Percentiles rank a stretch among this genome's conserved stretches.
Evolutionary conservation across 257 asterid genomes (phyloP).

Genomic region (Solanum lycopersicoides): DNA sequence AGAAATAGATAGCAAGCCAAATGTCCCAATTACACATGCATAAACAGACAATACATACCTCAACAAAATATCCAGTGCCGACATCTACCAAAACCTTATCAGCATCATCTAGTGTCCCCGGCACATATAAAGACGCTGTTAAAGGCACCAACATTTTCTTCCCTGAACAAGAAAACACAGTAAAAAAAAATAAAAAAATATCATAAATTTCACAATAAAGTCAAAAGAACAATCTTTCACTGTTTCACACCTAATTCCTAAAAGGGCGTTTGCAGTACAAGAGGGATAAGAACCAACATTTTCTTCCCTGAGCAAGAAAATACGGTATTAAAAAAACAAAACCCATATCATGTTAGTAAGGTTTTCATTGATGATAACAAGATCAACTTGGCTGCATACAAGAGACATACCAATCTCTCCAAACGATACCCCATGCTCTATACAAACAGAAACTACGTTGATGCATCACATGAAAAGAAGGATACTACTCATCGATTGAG

Average conservation of each 20-base stretch:
- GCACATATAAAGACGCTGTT: slow-evolving; percentile 84
- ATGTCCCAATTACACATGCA: not conserved
- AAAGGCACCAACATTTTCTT: slow-evolving; percentile 85
- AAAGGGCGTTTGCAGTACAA: not conserved
- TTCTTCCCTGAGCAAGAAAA: not conserved
- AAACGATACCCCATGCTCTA: not conserved
- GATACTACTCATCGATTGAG: not conserved
- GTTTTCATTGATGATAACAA: not conserved
- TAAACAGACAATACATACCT: slow-evolving; percentile 25
- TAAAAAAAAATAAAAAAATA: not conserved
- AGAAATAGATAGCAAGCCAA: not conserved
- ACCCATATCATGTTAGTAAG: not conserved
- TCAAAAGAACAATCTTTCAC: not conserved
- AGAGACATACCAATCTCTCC: not conserved
- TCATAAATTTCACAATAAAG: not conserved
- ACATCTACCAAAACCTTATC: slow-evolving; percentile 88
- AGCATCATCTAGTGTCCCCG: slow-evolving; percentile 78
- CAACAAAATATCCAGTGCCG: slow-evolving; percentile 90
- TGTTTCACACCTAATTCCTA: not conserved
- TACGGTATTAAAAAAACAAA: not conserved
- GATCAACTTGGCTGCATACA: not conserved
- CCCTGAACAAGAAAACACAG: slow-evolving; percentile 20
- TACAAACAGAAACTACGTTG: not conserved
- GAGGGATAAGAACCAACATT: not conserved
- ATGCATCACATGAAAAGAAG: not conserved